Percentiles rank a stretch among this genome's conserved stretches.
Evolutionary conservation across 2,329 filamentous ascomycete species (phyloP).

Genomic region (Xylaria polymorpha): DNA sequence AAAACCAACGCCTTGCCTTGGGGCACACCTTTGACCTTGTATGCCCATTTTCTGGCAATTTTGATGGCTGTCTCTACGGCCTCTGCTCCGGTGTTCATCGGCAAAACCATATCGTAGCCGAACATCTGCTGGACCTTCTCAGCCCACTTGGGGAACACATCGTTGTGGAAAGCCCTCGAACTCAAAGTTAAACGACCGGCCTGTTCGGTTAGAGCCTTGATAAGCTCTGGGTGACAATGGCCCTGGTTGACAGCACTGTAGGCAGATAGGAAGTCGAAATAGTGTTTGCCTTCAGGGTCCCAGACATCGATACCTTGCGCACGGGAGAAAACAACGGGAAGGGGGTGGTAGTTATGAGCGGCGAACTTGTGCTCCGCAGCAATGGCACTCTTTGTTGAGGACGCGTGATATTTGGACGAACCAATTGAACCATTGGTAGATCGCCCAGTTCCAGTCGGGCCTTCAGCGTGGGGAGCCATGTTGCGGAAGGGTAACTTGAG

Average conservation of each 20-base stretch:
- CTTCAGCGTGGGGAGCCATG: conserved; percentile 72
- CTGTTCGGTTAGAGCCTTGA: conserved; percentile 90
- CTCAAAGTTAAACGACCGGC: conserved; percentile 90
- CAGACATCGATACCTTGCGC: conserved; percentile 90
- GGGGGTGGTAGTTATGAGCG: conserved; percentile 98
- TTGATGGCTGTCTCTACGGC: conserved; percentile 97
- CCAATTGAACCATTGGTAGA: conserved; percentile 51
- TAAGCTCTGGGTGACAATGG: conserved; percentile 95
- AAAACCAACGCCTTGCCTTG: conserved; percentile 86
- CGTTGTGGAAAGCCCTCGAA: conserved; percentile 96
- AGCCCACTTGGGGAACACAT: conserved; percentile 96
- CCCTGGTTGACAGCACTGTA: conserved; percentile 99
- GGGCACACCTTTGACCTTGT: conserved; percentile 93
- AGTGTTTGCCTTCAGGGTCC: conserved; percentile 96
- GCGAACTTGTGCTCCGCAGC: conserved; percentile 83
- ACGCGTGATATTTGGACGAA: conserved; percentile 72
- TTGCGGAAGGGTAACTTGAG: conserved; percentile 30
- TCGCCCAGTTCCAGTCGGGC: conserved; percentile 45
- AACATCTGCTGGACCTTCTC: conserved; percentile 90
- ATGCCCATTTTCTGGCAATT: conserved; percentile 96
- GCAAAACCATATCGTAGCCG: conserved; percentile 96
- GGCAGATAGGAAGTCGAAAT: conserved; percentile 97
- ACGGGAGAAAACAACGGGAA: conserved; percentile 91
- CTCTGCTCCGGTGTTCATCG: conserved; percentile 98
- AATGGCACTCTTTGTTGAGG: conserved; percentile 84